Conservation (phyloP, 345 rosid genomes). For the Rhodamnia rubescens region DNA sequence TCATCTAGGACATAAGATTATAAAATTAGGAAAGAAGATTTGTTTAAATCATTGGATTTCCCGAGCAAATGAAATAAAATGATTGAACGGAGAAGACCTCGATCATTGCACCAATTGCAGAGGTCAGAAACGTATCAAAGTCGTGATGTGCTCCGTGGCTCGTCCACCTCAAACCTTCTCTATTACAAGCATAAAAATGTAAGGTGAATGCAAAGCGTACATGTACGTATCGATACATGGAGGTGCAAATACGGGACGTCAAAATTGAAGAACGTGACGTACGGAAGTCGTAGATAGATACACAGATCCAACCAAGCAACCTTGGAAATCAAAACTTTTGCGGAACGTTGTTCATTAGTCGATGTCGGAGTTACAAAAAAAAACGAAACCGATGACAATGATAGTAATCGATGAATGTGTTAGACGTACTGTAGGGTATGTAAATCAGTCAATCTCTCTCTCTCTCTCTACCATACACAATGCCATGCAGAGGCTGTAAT, state of each 20-base stretch:
- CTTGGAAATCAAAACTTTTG: background rate
- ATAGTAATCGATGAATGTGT: background rate
- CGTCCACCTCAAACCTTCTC: background rate
- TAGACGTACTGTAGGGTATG: background rate
- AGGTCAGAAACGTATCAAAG: background rate
- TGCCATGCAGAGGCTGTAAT: constrained; percentile 57
- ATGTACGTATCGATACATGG: background rate
- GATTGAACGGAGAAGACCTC: background rate
- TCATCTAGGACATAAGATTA: background rate
- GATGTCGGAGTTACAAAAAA: background rate
- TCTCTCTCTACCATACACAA: constrained; percentile 14
- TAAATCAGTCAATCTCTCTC: background rate
- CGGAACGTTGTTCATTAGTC: background rate
- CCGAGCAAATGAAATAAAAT: background rate
- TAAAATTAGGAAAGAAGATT: background rate
- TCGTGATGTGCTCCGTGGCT: background rate
- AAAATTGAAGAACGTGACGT: background rate
- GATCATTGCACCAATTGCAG: background rate
- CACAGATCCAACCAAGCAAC: background rate
- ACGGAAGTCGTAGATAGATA: background rate
- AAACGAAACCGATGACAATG: background rate
- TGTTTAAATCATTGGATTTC: no score
- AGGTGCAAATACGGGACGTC: background rate
- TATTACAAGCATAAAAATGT: background rate
- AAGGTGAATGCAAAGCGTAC: background rate